phyloP scores from a whole-genome alignment of 129 eudicot species.

The Ambrosia trifida region DNA sequence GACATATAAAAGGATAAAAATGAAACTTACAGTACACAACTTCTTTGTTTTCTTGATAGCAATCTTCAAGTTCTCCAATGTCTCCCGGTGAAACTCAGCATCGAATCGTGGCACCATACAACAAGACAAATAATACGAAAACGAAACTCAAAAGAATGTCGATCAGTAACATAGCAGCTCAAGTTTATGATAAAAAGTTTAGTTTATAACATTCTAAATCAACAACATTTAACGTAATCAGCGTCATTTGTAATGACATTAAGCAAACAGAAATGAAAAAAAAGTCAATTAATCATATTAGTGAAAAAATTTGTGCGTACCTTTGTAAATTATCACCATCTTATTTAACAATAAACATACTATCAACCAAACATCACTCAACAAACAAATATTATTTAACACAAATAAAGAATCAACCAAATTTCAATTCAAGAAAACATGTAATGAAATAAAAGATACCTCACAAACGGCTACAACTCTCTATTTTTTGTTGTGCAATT shows the following conservation, averaged over 20 bases:
- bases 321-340: no score
- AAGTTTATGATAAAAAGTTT: background rate
- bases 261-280: no score
- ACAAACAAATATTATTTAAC: background rate
- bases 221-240: no score
- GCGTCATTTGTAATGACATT: no score
- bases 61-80: slow-evolving; percentile 60
- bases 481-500: no score
- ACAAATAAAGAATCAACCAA: no score
- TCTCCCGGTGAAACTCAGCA: slow-evolving; percentile 78
- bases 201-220: no score
- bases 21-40: slow-evolving; percentile 77
- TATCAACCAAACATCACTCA: slow-evolving; percentile 20
- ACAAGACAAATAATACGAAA: background rate
- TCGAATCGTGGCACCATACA: slow-evolving; percentile 80
- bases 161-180: background rate
- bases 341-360: background rate
- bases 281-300: no score
- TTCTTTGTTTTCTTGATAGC: slow-evolving; percentile 77
- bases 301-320: no score
- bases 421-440: no score
- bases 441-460: no score
- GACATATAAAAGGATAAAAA: background rate
- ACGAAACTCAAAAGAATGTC: background rate
- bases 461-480: no score